Evolutionary conservation across 176 grass and related monocot genomes (phyloP).

Genomic region (Paspalum notatum): DNA sequence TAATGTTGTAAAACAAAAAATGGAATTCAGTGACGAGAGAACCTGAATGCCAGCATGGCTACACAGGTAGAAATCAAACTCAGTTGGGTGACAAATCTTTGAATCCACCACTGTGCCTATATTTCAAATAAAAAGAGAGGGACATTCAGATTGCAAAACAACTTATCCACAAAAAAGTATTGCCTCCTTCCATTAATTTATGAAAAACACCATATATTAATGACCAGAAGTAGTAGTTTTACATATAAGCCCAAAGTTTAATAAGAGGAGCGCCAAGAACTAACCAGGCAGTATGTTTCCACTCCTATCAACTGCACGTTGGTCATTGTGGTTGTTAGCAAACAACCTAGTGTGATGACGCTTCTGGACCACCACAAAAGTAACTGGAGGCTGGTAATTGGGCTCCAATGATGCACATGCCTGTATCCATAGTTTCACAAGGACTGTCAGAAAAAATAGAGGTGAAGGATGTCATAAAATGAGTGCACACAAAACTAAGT

Average conservation of each 20-base stretch:
- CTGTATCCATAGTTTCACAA: conserved; percentile 43
- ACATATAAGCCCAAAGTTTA: not conserved
- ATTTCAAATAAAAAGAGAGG: conserved; percentile 21
- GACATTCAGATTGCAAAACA: not conserved
- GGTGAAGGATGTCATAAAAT: not conserved
- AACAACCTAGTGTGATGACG: conserved; percentile 93
- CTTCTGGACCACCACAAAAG: conserved; percentile 97
- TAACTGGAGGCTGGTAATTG: conserved; percentile 96
- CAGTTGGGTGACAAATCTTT: conserved; percentile 96
- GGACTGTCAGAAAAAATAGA: not conserved
- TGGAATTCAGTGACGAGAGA: conserved; percentile 7
- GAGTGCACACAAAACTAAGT: not conserved
- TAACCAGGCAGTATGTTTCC: conserved; percentile 96
- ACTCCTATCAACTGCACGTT: conserved; percentile 67
- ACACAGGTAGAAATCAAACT: conserved; percentile 95
- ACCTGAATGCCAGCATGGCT: conserved; percentile 99
- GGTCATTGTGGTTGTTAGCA: conserved; percentile 90
- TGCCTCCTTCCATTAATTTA: not conserved
- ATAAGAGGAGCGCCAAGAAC: conserved; percentile 18
- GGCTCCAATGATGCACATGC: conserved; percentile 89
- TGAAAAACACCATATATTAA: too few species aligned
- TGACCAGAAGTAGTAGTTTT: too few species aligned
- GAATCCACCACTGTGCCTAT: conserved; percentile 91
- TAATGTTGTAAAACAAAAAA: not conserved
- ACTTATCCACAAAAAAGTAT: not conserved